Evolutionary conservation across 2,329 filamentous ascomycete genomes (phyloP).

Genomic region (Chlorencoelia australis): DNA sequence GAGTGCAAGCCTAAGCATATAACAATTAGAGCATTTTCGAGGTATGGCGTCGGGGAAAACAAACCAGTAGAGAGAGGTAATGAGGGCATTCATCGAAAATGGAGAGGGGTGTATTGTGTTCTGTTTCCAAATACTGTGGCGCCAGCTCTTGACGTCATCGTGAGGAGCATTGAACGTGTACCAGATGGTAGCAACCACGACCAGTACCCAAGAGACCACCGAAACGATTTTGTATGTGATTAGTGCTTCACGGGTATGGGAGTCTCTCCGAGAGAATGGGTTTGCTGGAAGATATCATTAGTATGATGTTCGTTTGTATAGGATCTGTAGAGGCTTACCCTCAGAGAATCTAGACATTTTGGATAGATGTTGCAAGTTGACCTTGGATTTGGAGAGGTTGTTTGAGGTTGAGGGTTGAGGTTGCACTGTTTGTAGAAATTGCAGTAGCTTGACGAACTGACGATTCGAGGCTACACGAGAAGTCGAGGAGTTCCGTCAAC

Average conservation of each 20-base stretch:
- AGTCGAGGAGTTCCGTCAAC: too few species aligned
- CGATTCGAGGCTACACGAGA: too few species aligned
- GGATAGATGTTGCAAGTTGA: too few species aligned
- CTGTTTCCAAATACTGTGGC: conserved; percentile 61
- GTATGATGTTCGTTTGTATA: too few species aligned
- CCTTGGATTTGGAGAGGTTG: too few species aligned
- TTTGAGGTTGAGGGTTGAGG: too few species aligned
- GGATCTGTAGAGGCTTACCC: too few species aligned
- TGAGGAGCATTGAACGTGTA: conserved; percentile 55
- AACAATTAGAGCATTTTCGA: background rate
- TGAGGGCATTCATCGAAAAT: conserved; percentile 61
- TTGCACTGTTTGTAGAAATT: too few species aligned
- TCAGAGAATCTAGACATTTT: too few species aligned
- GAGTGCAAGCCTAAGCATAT: conserved; percentile 52
- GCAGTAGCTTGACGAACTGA: too few species aligned
- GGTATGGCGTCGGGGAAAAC: conserved; percentile 8
- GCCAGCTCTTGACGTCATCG: conserved; percentile 47
- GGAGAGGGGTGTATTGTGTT: conserved; percentile 58
- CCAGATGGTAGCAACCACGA: conserved; percentile 63
- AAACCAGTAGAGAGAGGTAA: conserved; percentile 68
- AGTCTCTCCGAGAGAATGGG: conserved; percentile 63
- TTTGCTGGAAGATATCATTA: conserved; percentile 61
- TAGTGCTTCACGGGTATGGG: conserved; percentile 50
- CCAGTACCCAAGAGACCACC: conserved; percentile 62
- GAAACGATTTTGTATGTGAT: conserved; percentile 68